Evolutionary conservation across 257 asterid species (phyloP), one percentile per base, ranked within the genome.

Genomic region (Scutellaria baicalensis): DNA sequence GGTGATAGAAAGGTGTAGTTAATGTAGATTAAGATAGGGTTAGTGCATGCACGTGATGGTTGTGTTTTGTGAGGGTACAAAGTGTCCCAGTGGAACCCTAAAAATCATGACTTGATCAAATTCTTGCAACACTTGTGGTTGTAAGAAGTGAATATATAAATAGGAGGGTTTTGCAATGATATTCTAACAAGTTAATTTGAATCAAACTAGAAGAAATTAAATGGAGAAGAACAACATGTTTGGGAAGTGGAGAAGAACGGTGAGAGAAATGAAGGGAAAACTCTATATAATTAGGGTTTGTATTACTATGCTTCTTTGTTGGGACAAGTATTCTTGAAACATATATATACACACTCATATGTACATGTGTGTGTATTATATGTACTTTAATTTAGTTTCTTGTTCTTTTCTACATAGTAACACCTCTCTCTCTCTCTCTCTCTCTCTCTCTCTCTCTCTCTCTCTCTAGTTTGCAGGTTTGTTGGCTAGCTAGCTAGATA

Each of bases 241-340:
- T 8, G 73, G 84, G 13, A 78, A 76, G 78, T 76, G 84, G 88
- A 75, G 57, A 73, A 77, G 76, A 75, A 59, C 75, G 74, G 61
- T 72, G 72, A 80, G 84, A 43, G 68, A 81, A 47, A 52, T 75
- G 75, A 78, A 65, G 54, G 84, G 81, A 20, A 84, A 70, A 75
- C 62, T 84, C 61, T 64, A 78, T 58, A 80, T 80, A 12, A 62
- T 83, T 45, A 77, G 79, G 69, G 75, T 65, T 72, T 83, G 87
- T 76, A 67, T 80, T 31, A 74, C 78, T 40, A 83, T 80, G 83
- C 87, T 83, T 59, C 77, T 83, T 4, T 68, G 80, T 44, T 71
- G 79, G 76, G 83, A 81, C 47, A 55, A 77, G 33, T 59, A 74
- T 58, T 73, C 79, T 61, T 82, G 71, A 69, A 2, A 42, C 47